phyloP scores from a whole-genome alignment of 768 basidiomycete species.

The Trichaptum fuscoviolaceum region DNA sequence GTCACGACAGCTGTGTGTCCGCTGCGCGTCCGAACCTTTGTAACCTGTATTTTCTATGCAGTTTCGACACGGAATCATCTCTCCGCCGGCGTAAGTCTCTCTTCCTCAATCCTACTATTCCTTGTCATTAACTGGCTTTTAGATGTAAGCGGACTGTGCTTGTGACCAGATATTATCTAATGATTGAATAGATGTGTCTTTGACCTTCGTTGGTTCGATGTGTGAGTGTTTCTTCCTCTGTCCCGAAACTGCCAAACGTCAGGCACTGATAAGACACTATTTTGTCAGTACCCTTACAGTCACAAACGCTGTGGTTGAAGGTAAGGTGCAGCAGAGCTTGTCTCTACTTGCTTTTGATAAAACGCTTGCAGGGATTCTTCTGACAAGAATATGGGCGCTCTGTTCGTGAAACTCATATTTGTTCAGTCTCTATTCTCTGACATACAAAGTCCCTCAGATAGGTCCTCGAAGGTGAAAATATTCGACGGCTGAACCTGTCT shows the following conservation, averaged over 20 bases:
- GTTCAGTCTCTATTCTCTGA: slow-evolving; percentile 1
- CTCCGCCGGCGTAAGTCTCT: background rate
- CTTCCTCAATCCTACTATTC: background rate
- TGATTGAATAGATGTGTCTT: slow-evolving; percentile 7
- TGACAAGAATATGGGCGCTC: slow-evolving; percentile 12
- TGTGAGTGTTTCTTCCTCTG: slow-evolving; percentile 1
- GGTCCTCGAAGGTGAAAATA: background rate
- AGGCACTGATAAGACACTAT: background rate
- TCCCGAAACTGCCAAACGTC: background rate
- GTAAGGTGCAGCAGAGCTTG: background rate
- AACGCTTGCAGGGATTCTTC: slow-evolving; percentile 8
- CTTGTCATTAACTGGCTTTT: background rate
- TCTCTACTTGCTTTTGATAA: background rate
- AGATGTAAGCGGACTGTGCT: background rate
- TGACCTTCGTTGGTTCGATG: slow-evolving; percentile 13
- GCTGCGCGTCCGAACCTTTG: background rate
- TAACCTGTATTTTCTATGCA: background rate
- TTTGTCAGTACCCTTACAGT: background rate
- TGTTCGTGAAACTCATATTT: slow-evolving; percentile 5
- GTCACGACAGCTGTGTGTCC: background rate
- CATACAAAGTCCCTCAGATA: background rate
- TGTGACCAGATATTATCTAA: background rate
- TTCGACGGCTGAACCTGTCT: background rate
- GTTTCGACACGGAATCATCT: slow-evolving; percentile 8
- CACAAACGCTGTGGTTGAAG: background rate